Base-by-base conservation (phyloP, 2,329 filamentous ascomycete genomes). In the Xylaria sp. region DNA sequence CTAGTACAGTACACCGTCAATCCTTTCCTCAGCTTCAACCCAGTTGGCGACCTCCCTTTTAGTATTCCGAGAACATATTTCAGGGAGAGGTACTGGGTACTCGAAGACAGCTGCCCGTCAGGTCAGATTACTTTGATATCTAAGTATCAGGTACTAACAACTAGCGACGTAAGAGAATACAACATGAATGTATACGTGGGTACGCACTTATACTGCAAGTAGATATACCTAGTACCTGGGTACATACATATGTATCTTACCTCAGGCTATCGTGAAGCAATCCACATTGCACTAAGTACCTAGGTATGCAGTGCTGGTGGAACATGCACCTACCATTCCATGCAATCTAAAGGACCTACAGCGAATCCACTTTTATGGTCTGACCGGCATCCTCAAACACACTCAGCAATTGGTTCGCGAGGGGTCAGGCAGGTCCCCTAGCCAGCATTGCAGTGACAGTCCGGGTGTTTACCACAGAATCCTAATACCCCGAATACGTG, bases 311-410 rank as follows among this genome's bases (percentile, higher is more conserved):
- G 18, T 46, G 43, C 15, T 15, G 8, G 43, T n/a, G n/a, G 36
- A 43, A 43, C 18, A 51, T 60, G 46, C 20, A 54, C 20, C 48
- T 49, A 49, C 54, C 20, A 56, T 41, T 23, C 54, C 33, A 25
- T 18, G n/a, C n/a, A 20, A 56, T 41, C 39, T 28, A 13, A 33
- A 36, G 51, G 51, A 58, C 39, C 36, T 41, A n/a, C 25, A 18
- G 39, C 36, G 33, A 58, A 43, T 52, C 55, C 43, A 52, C 62
- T 51, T 57, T 64, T 49, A 64, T 62, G 31, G 28, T 39, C 46
- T 52, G 59, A 62, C 58, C 46, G 20, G 48, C 54, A 58, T 28
- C 43, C 10, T 18, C 43, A 52, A 64, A 41, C 25, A 49, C 23
- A 43, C 31, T 18, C 31, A 18, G 10, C 43, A 41, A 64, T 58